A percentile compares a stretch with the other conserved stretches of the same genome.
phyloP scores from a whole-genome alignment of 2,329 filamentous ascomycete genomes.

The Cercospora beticola region DNA sequence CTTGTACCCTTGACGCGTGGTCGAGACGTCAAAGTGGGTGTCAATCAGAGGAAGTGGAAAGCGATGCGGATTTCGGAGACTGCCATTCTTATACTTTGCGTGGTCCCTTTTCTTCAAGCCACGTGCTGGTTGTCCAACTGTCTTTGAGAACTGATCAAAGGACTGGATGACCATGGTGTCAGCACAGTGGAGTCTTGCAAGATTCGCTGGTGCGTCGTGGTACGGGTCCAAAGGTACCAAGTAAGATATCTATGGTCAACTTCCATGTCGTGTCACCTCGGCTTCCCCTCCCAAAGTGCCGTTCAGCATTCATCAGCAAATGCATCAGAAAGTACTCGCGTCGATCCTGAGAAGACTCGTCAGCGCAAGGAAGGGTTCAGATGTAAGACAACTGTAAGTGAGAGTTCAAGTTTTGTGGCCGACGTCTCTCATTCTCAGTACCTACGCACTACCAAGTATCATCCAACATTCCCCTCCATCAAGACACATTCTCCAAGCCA shows the following conservation, averaged over 20 bases:
- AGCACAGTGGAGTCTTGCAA: not conserved
- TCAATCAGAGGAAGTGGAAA: not conserved
- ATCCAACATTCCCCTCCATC: constrained; percentile 17
- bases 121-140: not conserved
- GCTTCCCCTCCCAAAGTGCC: not conserved
- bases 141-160: not conserved
- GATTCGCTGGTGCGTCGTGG: not conserved
- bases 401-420: constrained; percentile 2
- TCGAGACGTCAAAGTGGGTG: not conserved
- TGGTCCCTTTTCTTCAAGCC: not conserved
- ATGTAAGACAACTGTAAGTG: not conserved
- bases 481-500: constrained; percentile 18
- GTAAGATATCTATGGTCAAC: not conserved
- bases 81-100: not conserved
- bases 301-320: not conserved
- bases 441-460: constrained; percentile 18
- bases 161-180: not conserved
- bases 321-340: not conserved
- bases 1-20: too few species aligned
- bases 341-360: not conserved
- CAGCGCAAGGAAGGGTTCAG: not conserved
- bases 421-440: constrained; percentile 16
- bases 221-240: not conserved
- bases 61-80: not conserved
- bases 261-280: not conserved